phyloP scores from a whole-genome alignment of 768 basidiomycete species.

The Pleurotus tuber-regium region DNA sequence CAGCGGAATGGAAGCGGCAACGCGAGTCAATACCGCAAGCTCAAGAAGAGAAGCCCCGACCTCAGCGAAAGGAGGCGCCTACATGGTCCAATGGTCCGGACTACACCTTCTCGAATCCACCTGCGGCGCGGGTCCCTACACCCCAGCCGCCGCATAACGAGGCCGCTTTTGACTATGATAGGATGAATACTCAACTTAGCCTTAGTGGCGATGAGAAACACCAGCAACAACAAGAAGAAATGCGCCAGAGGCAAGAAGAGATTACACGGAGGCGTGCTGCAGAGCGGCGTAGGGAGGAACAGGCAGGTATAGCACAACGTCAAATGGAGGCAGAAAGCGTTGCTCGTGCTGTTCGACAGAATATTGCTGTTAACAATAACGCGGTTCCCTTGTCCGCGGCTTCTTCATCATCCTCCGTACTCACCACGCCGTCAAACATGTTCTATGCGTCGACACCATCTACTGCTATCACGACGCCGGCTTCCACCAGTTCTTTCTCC shows the following conservation, averaged over 20 bases:
- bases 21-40: slow-evolving; percentile 23
- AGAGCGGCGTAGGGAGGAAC: slow-evolving; percentile 46
- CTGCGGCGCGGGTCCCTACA: background rate
- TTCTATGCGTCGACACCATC: slow-evolving; percentile 16
- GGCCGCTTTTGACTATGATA: background rate
- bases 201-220: slow-evolving; percentile 27
- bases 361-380: slow-evolving; percentile 22
- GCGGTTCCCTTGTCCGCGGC: slow-evolving; percentile 13
- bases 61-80: slow-evolving; percentile 13
- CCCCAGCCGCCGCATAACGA: slow-evolving; percentile 9
- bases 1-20: slow-evolving; percentile 25
- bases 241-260: slow-evolving; percentile 46
- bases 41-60: slow-evolving; percentile 25
- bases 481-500: slow-evolving; percentile 10
- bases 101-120: slow-evolving; percentile 11
- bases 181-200: slow-evolving; percentile 5
- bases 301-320: slow-evolving; percentile 53
- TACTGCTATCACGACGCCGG: slow-evolving; percentile 18
- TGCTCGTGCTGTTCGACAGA: slow-evolving; percentile 41
- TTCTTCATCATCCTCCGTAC: slow-evolving; percentile 15
- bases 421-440: slow-evolving; percentile 15
- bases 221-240: slow-evolving; percentile 41
- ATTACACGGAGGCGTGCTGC: slow-evolving; percentile 32
- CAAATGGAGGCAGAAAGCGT: slow-evolving; percentile 60
- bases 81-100: slow-evolving; percentile 18